Evolutionary conservation across 2,329 filamentous ascomycete species (phyloP).

Genomic region (Mycosphaerella sp.): DNA sequence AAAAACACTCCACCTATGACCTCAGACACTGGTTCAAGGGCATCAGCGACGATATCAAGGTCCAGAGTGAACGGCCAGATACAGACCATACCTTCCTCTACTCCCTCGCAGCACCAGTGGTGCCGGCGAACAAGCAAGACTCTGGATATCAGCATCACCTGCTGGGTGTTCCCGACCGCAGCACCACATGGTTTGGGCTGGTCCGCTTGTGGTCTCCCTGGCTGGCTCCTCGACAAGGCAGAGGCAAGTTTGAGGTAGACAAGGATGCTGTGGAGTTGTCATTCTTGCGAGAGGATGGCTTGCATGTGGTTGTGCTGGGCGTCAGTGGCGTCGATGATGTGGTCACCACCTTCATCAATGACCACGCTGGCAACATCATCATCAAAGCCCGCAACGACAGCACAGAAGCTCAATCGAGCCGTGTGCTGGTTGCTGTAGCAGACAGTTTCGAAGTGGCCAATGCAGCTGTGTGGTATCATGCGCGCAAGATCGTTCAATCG

Average conservation of each 20-base stretch:
- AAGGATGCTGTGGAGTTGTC: constrained; percentile 73
- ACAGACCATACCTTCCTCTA: constrained; percentile 64
- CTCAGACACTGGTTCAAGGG: constrained; percentile 52
- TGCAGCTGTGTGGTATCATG: constrained; percentile 78
- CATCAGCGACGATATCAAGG: constrained; percentile 51
- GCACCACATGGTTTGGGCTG: constrained; percentile 72
- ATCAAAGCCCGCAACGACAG: constrained; percentile 69
- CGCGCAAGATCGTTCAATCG: constrained; percentile 57
- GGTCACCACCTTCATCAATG: constrained; percentile 61
- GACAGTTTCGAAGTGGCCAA: constrained; percentile 68
- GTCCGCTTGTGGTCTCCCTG: constrained; percentile 75
- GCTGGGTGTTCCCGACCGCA: constrained; percentile 59
- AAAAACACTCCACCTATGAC: constrained; percentile 34
- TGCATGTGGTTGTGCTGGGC: constrained; percentile 70
- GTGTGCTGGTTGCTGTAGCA: constrained; percentile 64
- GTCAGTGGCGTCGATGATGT: constrained; percentile 68
- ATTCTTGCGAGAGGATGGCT: constrained; percentile 65
- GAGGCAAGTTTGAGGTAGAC: constrained; percentile 57
- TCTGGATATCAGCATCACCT: constrained; percentile 53
- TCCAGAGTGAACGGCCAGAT: constrained; percentile 55
- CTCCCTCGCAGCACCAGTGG: constrained; percentile 55
- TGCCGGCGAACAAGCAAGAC: constrained; percentile 49
- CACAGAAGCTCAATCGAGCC: constrained; percentile 47
- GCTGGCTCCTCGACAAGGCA: constrained; percentile 83
- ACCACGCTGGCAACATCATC: constrained; percentile 57